A percentile compares a stretch with the other conserved stretches of the same genome.
phyloP scores from a whole-genome alignment of 2,329 filamentous ascomycete species.

The Fusarium illudens region DNA sequence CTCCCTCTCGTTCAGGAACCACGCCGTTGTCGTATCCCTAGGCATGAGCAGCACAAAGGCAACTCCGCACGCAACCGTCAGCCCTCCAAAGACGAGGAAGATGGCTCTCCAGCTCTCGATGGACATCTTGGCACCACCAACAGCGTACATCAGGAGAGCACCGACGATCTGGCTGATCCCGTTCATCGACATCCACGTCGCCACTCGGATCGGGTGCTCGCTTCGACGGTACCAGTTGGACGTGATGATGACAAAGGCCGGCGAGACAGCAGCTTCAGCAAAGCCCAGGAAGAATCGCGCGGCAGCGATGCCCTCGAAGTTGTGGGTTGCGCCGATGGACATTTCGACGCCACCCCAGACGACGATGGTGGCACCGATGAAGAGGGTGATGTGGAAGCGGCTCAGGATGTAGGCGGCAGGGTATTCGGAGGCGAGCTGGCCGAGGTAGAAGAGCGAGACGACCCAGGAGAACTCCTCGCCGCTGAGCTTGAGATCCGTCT shows the following conservation, averaged over 20 bases:
- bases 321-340: conserved; percentile 28
- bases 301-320: conserved; percentile 38
- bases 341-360: conserved; percentile 43
- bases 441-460: conserved; percentile 31
- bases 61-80: conserved; percentile 18
- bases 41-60: conserved; percentile 26
- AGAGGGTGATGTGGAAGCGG: conserved; percentile 25
- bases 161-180: conserved; percentile 44
- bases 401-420: conserved; percentile 29
- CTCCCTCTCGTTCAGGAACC: conserved; percentile 34
- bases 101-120: conserved; percentile 31
- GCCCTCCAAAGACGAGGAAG: conserved; percentile 30
- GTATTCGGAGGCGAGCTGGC: conserved; percentile 27
- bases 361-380: conserved; percentile 34
- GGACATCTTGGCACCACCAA: conserved; percentile 26
- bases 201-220: conserved; percentile 44
- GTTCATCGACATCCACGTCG: conserved; percentile 45
- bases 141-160: conserved; percentile 41
- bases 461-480: conserved; percentile 22
- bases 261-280: conserved; percentile 44
- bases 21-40: conserved; percentile 14
- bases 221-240: conserved; percentile 43
- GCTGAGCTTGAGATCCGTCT: conserved; percentile 14
- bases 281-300: conserved; percentile 45
- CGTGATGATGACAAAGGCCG: conserved; percentile 46